Evolutionary conservation across 805 yeast genomes (phyloP), one percentile per base, ranked within the genome.

Genomic region (Wickerhamiella brachini): DNA sequence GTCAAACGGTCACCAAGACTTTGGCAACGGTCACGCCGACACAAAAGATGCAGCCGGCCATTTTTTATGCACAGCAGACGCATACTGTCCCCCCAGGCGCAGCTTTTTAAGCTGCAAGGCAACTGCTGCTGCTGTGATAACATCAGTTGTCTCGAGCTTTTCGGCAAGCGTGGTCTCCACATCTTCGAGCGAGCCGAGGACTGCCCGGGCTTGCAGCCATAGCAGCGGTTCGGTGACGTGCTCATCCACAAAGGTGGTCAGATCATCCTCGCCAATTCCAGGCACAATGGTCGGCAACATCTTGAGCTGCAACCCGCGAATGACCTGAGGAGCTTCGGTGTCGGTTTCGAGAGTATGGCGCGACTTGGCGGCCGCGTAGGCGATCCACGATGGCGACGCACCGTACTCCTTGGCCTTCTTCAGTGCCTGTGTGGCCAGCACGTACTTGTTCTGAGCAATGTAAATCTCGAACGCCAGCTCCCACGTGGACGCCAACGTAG

Each of bases 391-490:
- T 2, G 48, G 51, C 6, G 58, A 29, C 6, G 64, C 63, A 5
- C 70, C 73, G 23, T 68, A 59, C 47, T 65, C 65, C 55, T 67
- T 68, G 62, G 76, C 73, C 57, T 66, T 72, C 51, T 70, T 71
- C 51, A 76, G 59, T 1, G 78, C 72, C 59, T 74, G 80, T 47
- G 73, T 63, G 6, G 80, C 79, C 56, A 77, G 67, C 29, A 76
- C 72, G 56, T 74, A 76, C 63, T 77, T 76, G 47, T 70, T 68
- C 54, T 74, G 75, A 2, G 65, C 56, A 49, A 71, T 60, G 56
- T 74, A 72, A 13, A 76, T 58, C 41, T 66, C 66, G 59, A 68
- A 74, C 2, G 71, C 75, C 21, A 74, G 63, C 54, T 71, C 68
- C 76, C 76, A 72, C 0, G 77, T 68, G 20, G 62, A 53, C 18